These are phyloP conservation scores for Leccinum ochraceum DNA, from an alignment of 768 basidiomycete genomes.

Conservation along the genomic window DNA sequence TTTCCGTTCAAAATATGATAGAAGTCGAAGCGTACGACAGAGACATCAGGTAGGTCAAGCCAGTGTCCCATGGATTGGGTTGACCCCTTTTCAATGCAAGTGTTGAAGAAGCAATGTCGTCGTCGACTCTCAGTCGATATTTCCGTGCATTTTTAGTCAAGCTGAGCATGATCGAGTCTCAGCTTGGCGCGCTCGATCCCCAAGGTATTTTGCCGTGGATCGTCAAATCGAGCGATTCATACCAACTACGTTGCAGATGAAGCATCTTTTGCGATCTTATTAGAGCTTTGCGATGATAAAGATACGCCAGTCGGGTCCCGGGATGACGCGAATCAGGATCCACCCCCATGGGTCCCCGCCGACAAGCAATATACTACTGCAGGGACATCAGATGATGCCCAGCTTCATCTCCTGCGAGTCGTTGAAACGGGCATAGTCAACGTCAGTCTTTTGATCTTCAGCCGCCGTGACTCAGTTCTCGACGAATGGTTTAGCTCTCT, in stretches of 20 bases:
- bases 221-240: background rate
- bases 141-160: slow-evolving; percentile 85
- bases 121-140: slow-evolving; percentile 64
- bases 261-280: slow-evolving; percentile 76
- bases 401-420: slow-evolving; percentile 73
- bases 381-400: slow-evolving; percentile 62
- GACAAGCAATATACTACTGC: slow-evolving; percentile 66
- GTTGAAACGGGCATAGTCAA: slow-evolving; percentile 86
- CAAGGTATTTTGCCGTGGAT: slow-evolving; percentile 42
- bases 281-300: slow-evolving; percentile 73
- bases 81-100: slow-evolving; percentile 38
- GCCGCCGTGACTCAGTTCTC: background rate
- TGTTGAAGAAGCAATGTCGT: slow-evolving; percentile 69
- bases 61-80: background rate
- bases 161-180: slow-evolving; percentile 73
- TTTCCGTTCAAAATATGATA: slow-evolving; percentile 83
- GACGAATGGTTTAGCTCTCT: slow-evolving; percentile 51
- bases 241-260: slow-evolving; percentile 47
- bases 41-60: slow-evolving; percentile 55
- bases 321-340: slow-evolving; percentile 54
- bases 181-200: slow-evolving; percentile 58
- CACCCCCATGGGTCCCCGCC: slow-evolving; percentile 81
- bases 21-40: slow-evolving; percentile 68
- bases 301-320: slow-evolving; percentile 50
- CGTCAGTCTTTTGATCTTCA: slow-evolving; percentile 40